Base-by-base conservation (phyloP, 148 eudicot species). In the Chenopodium formosanum region DNA sequence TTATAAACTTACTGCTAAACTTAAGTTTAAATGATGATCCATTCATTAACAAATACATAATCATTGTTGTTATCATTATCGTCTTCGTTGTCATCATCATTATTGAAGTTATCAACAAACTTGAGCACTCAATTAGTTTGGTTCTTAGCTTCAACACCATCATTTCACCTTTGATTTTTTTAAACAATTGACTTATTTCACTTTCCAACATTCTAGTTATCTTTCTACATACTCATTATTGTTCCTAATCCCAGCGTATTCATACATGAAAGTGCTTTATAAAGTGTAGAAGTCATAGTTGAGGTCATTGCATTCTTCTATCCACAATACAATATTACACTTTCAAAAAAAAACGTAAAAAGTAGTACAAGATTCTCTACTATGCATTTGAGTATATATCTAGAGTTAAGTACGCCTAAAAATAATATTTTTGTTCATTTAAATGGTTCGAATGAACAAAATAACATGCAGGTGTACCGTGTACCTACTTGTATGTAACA, bases 51-150 rank as follows among this genome's bases (percentile, higher is more conserved):
- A 40, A 70, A 71, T 29, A 63, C 32, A 46, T 80, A 84, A 84
- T 84, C 73, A 84, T 84, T 71, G 78, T 48, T 63, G 71, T 34
- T 62, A 84, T 84, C 74, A 80, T 84, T 76, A 60, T 1, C 47
- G 0, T 65, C 22, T 20, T 58, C 22, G 34, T 60, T 40, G 63
- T 63, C 75, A 32, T 84, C 73, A 75, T 84, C 72, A 84, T 84
- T 71, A 50, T 17, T 17, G 56, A 56, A 29, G 68, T 53, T 50
- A 40, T 78, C 29, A 69, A 70, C 70, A 70, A 80, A 62, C 25
- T 70, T 63, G 58, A 81, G 31, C 67, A 73, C 76, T 32, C 29
- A 69, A 76, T 84, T 76, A 29, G 64, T 53, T 64, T 73, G n/a
- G 19, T 52, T 78, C 73, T n/a, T n/a, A n/a, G n/a, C n/a, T 70